A percentile compares a stretch with the other conserved stretches of the same genome.
Evolutionary conservation across 1,284 basidiomycete genomes (phyloP).

Genomic region (Sanghuangporus baumii): DNA sequence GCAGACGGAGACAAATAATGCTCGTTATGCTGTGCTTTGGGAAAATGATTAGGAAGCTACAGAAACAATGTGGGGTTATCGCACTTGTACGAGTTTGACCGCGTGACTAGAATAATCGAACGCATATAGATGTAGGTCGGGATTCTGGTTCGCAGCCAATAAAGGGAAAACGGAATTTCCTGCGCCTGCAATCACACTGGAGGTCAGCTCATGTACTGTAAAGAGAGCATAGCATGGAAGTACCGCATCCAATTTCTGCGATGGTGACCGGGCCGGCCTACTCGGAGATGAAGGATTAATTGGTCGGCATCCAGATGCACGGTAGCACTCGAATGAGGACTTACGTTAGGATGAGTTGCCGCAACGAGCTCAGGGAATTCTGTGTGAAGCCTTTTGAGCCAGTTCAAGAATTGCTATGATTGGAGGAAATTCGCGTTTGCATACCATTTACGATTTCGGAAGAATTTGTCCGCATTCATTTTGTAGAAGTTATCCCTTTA

Average conservation of each 20-base stretch:
- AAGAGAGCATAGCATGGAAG: conserved; percentile 18
- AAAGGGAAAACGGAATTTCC: conserved; percentile 95
- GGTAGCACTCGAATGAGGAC: neutral
- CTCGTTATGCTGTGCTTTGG: conserved; percentile 47
- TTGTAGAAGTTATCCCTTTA: conserved; percentile 89
- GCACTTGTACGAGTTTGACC: conserved; percentile 83
- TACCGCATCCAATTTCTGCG: conserved; percentile 84
- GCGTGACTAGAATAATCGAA: conserved; percentile 93
- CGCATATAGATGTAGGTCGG: conserved; percentile 65
- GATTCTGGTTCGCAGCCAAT: conserved; percentile 78
- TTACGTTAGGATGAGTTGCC: conserved; percentile 65
- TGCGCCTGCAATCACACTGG: conserved; percentile 49
- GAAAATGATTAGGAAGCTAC: neutral
- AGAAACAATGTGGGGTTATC: conserved; percentile 6
- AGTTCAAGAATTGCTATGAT: neutral
- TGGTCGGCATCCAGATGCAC: neutral
- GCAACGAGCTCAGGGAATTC: conserved; percentile 85
- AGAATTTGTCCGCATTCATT: conserved; percentile 80
- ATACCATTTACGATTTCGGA: conserved; percentile 86
- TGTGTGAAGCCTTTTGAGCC: conserved; percentile 63
- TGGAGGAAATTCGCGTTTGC: neutral
- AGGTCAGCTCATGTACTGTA: neutral
- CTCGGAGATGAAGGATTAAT: conserved; percentile 13
- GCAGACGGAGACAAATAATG: conserved; percentile 65
- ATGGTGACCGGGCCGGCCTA: conserved; percentile 75